These are phyloP conservation scores for Graphilbum sp. DNA, from an alignment of 2,329 filamentous ascomycete genomes.

Conservation along the genomic window DNA sequence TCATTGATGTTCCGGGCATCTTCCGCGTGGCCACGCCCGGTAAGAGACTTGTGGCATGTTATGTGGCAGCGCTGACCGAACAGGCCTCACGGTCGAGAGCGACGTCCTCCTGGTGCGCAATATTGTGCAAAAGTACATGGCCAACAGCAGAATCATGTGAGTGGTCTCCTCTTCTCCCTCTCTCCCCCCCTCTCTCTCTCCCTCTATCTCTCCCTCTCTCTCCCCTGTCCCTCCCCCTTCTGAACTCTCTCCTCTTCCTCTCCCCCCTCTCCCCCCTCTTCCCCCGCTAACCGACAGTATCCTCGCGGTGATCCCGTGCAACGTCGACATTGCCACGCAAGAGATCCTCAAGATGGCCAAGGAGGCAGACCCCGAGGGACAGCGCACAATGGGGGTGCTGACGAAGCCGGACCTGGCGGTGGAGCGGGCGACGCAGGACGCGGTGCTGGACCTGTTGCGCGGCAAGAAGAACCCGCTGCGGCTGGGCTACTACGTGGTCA, in stretches of 20 bases:
- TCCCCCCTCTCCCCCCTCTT: too few relatives aligned
- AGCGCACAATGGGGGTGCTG: conserved; percentile 29
- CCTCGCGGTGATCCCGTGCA: conserved; percentile 25
- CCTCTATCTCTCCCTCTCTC: too few relatives aligned
- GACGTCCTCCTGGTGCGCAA: conserved; percentile 28
- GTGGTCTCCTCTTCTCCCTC: conserved; percentile 4
- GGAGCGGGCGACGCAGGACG: conserved; percentile 21
- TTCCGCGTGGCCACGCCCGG: conserved; percentile 24
- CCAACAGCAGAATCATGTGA: conserved; percentile 27
- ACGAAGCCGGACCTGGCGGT: conserved; percentile 43
- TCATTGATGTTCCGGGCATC: conserved; percentile 38
- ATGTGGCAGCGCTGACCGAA: too few relatives aligned
- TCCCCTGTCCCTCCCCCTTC: too few relatives aligned
- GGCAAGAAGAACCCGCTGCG: conserved; percentile 24
- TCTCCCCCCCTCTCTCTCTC: not conserved
- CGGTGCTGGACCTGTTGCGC: conserved; percentile 23
- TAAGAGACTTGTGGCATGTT: conserved; percentile 6
- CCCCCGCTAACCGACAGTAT: too few relatives aligned
- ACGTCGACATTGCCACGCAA: conserved; percentile 22
- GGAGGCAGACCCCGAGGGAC: conserved; percentile 22
- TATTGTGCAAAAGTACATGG: conserved; percentile 32
- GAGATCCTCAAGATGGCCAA: conserved; percentile 22
- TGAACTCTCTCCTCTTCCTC: too few relatives aligned
- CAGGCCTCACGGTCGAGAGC: conserved; percentile 24
- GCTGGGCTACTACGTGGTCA: conserved; percentile 32